Base-by-base conservation (phyloP, 1,139 yeast genomes). In the Geotrichum phurueaensis region DNA sequence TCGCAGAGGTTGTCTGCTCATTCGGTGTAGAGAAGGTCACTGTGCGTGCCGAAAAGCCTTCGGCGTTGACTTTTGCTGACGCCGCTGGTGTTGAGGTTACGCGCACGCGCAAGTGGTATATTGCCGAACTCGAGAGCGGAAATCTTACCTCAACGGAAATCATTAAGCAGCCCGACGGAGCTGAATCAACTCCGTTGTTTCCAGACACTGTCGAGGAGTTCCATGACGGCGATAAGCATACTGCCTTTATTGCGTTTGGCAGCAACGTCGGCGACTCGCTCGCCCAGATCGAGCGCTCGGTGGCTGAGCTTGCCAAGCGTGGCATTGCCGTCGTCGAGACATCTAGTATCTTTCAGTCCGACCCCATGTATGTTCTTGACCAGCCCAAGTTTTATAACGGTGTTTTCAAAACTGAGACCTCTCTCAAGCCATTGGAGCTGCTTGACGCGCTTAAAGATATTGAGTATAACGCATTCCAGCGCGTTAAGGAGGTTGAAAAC, bases 341-440 rank as follows among this genome's bases (percentile, higher is more conserved):
- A 0, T 91, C 98, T 0, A 83, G 96, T 1, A 75, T 94, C 63
- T 94, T 89, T 73, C 84, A 87, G 63, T 89, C 97, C 25, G 89
- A 86, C 66, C 98, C 99, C 53, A 94, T 94, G 98, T 95, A 91
- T 71, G 84, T 80, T 65, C 75, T 81, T 54, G 89, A 91, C 63
- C 99, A 94, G 75, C 81, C 84, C 1, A 86, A 85, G 68, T 95
- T 94, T 71, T 78, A 86, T 67, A 95, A 94, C 71, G 98, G 97
- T 1, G 96, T 86, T 1, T 70, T 89, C 23, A 83, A 86, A 67
- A 78, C 89, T n/a, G 74, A 77, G 52, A 81, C 87, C 0, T 72
- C 71, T 6, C 73, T 85, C 54, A 66, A 80, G 0, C 98, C 99
- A 0, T 78, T 80, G 52, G 84, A 83, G 1, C 75, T 95, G 25